These are phyloP conservation scores for Orbilia blumenaviensis DNA, from an alignment of 2,329 filamentous ascomycete species.

Conservation along the genomic window DNA sequence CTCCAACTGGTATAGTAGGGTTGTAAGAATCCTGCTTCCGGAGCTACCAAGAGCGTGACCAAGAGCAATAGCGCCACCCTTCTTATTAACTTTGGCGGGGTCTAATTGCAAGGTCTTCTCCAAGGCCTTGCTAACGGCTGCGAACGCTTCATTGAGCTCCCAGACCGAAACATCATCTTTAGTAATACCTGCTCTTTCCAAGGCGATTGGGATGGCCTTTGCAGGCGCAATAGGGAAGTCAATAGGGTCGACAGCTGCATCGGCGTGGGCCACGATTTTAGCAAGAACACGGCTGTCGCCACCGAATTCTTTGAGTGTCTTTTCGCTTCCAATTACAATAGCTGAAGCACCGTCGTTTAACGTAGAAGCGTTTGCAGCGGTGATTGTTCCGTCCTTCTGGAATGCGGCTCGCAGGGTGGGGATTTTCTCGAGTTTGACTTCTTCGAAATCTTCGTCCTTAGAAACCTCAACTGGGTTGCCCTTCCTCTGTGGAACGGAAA, in stretches of 20 bases:
- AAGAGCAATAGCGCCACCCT: constrained; percentile 89
- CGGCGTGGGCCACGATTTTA: constrained; percentile 71
- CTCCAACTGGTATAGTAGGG: constrained; percentile 88
- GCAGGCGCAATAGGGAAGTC: constrained; percentile 94
- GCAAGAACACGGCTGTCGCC: constrained; percentile 82
- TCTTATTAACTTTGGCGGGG: constrained; percentile 80
- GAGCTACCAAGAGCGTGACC: constrained; percentile 94
- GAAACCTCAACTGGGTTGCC: constrained; percentile 76
- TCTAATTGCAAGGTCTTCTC: constrained; percentile 77
- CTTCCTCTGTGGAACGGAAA: constrained; percentile 84
- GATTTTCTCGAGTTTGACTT: constrained; percentile 86
- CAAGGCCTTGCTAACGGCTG: constrained; percentile 65
- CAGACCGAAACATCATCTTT: constrained; percentile 92
- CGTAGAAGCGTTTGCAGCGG: constrained; percentile 91
- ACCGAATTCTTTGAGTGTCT: constrained; percentile 81
- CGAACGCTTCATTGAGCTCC: constrained; percentile 99
- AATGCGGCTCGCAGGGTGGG: constrained; percentile 90
- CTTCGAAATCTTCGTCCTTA: constrained; percentile 88
- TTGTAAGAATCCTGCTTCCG: constrained; percentile 87
- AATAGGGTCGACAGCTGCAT: constrained; percentile 88
- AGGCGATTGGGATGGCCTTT: constrained; percentile 88
- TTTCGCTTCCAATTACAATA: constrained; percentile 82
- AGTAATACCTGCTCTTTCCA: constrained; percentile 86
- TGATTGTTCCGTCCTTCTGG: constrained; percentile 85
- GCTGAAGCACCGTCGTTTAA: constrained; percentile 95